phyloP scores from a whole-genome alignment of 2,329 filamentous ascomycete species.

The Arthrocladium fulminans region DNA sequence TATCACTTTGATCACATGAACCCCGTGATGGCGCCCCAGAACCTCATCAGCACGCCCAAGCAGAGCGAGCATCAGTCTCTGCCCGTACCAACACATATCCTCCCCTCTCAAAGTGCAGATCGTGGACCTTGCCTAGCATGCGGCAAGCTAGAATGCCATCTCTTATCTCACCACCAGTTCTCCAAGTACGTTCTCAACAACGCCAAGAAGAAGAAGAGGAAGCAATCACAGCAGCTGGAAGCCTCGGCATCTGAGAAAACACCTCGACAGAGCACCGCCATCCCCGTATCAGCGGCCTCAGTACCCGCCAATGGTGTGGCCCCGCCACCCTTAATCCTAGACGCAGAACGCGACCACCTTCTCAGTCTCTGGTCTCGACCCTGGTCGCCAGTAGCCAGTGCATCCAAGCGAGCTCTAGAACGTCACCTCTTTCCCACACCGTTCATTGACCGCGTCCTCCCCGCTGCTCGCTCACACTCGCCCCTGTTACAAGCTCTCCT shows the following conservation, averaged over 20 bases:
- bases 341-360: conserved; percentile 5
- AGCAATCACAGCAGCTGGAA: neutral
- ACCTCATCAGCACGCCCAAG: neutral
- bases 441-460: conserved; percentile 6
- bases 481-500: conserved; percentile 6
- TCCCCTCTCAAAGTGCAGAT: neutral
- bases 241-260: neutral
- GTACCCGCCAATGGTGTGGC: neutral
- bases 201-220: neutral
- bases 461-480: neutral
- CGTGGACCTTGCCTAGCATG: conserved; percentile 2
- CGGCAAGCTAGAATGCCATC: neutral
- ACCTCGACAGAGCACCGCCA: neutral
- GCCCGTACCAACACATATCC: neutral
- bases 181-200: neutral
- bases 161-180: conserved; percentile 3
- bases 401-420: neutral
- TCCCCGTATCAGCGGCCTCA: neutral
- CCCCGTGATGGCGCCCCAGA: neutral
- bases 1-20: neutral
- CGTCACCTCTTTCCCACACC: conserved; percentile 4
- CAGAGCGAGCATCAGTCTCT: neutral
- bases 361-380: conserved; percentile 5
- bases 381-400: neutral
- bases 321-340: neutral